Evolutionary conservation across 768 basidiomycete species (phyloP).

Genomic region (Hypholoma fasciculare): DNA sequence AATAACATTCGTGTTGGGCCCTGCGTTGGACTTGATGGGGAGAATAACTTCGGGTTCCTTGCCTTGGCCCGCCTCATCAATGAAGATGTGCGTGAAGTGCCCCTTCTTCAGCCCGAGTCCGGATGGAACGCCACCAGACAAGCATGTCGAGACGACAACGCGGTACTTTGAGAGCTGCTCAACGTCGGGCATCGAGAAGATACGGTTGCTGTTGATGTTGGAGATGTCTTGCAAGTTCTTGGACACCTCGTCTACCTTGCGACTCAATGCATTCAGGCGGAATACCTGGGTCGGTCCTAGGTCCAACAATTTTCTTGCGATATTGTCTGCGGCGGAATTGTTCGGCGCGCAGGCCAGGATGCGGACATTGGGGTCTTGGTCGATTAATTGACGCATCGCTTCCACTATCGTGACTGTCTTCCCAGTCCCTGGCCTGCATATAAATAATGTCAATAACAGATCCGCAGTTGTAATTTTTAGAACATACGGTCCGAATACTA

Average conservation of each 20-base stretch:
- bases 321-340: conserved; percentile 67
- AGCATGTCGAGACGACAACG: conserved; percentile 59
- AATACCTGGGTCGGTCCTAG: conserved; percentile 43
- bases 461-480: background rate
- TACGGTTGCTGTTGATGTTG: conserved; percentile 34
- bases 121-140: conserved; percentile 49
- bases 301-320: conserved; percentile 41
- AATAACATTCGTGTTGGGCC: conserved; percentile 47
- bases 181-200: conserved; percentile 46
- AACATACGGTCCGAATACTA: conserved; percentile 65
- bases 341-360: conserved; percentile 69
- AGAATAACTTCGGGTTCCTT: conserved; percentile 61
- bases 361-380: conserved; percentile 35
- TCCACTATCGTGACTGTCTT: conserved; percentile 70
- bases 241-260: conserved; percentile 37
- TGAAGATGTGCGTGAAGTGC: conserved; percentile 60
- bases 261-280: conserved; percentile 52
- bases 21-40: conserved; percentile 50
- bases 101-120: conserved; percentile 49
- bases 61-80: conserved; percentile 68
- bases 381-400: conserved; percentile 57
- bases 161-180: conserved; percentile 41
- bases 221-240: conserved; percentile 38
- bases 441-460: background rate
- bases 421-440: conserved; percentile 57